Evolutionary conservation across 2,329 filamentous ascomycete genomes (phyloP), one percentile per base, ranked within the genome.

Genomic region (Xylogone sp.): DNA sequence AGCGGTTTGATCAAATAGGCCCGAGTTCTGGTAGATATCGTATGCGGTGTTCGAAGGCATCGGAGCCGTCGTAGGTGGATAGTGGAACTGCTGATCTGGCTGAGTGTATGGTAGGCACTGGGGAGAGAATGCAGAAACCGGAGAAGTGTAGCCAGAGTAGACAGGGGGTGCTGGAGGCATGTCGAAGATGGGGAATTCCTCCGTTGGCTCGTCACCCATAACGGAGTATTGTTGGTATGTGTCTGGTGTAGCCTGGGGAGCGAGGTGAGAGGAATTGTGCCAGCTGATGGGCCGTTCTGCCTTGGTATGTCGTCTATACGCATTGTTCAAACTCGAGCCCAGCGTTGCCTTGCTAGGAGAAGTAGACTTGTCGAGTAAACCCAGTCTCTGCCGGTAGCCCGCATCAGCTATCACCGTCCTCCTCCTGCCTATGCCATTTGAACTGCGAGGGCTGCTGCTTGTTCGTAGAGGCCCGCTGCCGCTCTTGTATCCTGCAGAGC

Each of bases 271-370:
- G 9, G 84, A 79, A 2, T 87, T 85, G 65, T 91, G 88, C 88
- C 88, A 91, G 73, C 87, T 90, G 44, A 88, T 73, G 5, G 87
- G 87, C 42, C 87, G 79, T 48, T 70, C 69, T 39, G 75, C 68
- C 62, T 70, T 54, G 22, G 47, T 43, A 29, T 58, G 53, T 46
- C 58, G 48, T 45, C 61, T 60, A 31, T 39, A 18, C 12, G 34
- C 10, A 16, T 39, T 39, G 12, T 39, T 13, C 12, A 39, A 5
- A 50, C 19, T 68, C 13, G 34, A 39, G 5, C 34, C 34, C 34
- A 16, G 34, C 65, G 31, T 62, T 58, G 27, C 48, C 48, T 27
- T 27, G 24, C 10, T 27, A 10, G 21, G 65, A 63, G 54, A 58
- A 66, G 8, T 13, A 6, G 8, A 9, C 6, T 18, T 39, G 12